A percentile compares a stretch with the other conserved stretches of the same genome.
phyloP scores from a whole-genome alignment of 2,329 filamentous ascomycete species.

The Ophiostoma novo-ulmi region DNA sequence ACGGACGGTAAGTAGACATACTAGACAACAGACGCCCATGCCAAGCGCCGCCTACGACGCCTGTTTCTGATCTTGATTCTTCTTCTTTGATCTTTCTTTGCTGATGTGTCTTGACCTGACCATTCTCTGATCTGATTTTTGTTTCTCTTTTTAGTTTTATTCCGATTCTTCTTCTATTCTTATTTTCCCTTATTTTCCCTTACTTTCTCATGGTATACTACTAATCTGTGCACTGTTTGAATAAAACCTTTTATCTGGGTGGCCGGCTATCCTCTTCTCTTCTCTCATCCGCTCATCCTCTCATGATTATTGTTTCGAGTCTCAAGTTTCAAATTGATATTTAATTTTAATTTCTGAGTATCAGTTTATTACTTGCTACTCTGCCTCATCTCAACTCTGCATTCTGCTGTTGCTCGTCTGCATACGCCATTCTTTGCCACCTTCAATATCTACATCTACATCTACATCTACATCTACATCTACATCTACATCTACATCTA shows the following conservation, averaged over 20 bases:
- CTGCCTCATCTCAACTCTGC: background rate
- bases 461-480: background rate
- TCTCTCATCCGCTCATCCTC: background rate
- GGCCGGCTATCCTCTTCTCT: background rate
- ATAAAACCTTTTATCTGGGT: background rate
- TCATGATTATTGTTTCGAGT: background rate
- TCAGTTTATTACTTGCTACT: background rate
- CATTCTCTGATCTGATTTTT: background rate
- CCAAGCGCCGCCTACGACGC: slow-evolving; percentile 6
- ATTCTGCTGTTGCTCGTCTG: background rate
- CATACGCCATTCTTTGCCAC: background rate
- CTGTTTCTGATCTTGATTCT: background rate
- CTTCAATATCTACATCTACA: background rate
- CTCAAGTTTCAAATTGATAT: background rate
- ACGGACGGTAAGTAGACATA: background rate
- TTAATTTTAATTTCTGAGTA: no score
- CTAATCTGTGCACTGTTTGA: no score
- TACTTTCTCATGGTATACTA: background rate
- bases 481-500: background rate
- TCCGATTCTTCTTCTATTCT: background rate
- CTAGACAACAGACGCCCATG: background rate
- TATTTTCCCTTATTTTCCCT: background rate
- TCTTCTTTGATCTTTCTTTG: background rate
- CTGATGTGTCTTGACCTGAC: background rate
- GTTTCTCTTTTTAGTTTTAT: background rate